Percentiles rank a stretch among this genome's conserved stretches.
Conservation (phyloP, 768 basidiomycete species). For the Auricularia sp. region DNA sequence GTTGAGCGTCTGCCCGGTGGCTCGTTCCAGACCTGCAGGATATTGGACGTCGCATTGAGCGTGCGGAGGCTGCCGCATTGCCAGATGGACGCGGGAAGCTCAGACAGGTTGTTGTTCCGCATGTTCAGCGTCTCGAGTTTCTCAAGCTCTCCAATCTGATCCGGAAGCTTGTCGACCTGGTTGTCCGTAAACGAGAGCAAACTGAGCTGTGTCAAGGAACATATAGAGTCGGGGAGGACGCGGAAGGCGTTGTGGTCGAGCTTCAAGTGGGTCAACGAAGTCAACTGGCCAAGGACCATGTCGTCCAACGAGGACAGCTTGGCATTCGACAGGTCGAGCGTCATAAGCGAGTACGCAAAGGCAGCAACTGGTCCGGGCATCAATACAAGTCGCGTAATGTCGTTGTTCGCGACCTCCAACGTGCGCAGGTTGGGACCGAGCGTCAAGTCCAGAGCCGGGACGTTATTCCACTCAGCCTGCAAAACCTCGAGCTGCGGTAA, state of each 20-base stretch:
- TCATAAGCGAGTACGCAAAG: constrained; percentile 51
- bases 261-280: constrained; percentile 58
- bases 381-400: constrained; percentile 70
- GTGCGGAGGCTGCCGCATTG: constrained; percentile 59
- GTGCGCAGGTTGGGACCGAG: constrained; percentile 54
- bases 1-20: constrained; percentile 29
- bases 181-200: constrained; percentile 87
- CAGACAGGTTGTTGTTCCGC: constrained; percentile 81
- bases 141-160: constrained; percentile 64
- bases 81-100: constrained; percentile 74
- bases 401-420: constrained; percentile 78
- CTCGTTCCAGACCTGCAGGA: constrained; percentile 62
- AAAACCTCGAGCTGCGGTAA: constrained; percentile 62
- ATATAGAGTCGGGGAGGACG: constrained; percentile 73
- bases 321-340: constrained; percentile 77
- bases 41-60: constrained; percentile 85
- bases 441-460: constrained; percentile 72
- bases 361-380: constrained; percentile 37
- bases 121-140: constrained; percentile 71
- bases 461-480: constrained; percentile 71
- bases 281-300: constrained; percentile 58
- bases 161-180: constrained; percentile 65
- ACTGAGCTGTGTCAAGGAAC: constrained; percentile 59
- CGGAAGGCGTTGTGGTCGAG: constrained; percentile 85
- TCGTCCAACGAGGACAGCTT: constrained; percentile 82